Percentiles rank a stretch among this genome's conserved stretches.
Evolutionary conservation across 257 asterid species (phyloP).

Genomic region (Ophiorrhiza pumila): DNA sequence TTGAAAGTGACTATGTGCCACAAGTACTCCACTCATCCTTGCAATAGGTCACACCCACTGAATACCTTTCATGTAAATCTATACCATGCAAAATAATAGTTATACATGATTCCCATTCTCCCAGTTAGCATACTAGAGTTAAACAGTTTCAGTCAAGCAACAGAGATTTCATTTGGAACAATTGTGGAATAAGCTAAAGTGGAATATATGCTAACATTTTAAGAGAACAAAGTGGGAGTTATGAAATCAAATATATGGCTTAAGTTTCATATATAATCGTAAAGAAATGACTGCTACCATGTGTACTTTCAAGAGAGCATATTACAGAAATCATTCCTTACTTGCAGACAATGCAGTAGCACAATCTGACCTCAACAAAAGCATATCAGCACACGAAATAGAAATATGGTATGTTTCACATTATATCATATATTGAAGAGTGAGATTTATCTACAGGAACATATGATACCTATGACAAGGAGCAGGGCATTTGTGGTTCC

Average conservation of each 20-base stretch:
- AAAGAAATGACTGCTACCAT: background rate
- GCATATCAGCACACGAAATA: background rate
- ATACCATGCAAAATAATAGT: background rate
- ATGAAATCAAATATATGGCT: background rate
- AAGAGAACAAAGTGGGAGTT: background rate
- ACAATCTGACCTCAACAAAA: background rate
- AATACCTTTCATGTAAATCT: background rate
- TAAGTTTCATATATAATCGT: background rate
- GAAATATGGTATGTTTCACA: background rate
- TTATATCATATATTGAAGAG: background rate
- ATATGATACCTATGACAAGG: conserved; percentile 83
- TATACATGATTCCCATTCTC: background rate
- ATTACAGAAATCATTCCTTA: background rate
- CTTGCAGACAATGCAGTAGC: background rate
- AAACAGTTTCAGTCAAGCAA: background rate
- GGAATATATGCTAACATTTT: background rate
- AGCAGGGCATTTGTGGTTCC: conserved; percentile 95
- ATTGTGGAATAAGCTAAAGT: background rate
- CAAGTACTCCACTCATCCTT: background rate
- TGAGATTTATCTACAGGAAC: conserved; percentile 11
- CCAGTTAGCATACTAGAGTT: background rate
- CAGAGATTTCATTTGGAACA: background rate
- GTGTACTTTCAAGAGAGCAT: background rate
- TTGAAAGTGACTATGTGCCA: background rate
- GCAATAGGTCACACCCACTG: background rate